These are phyloP conservation scores for Cyclocybe cylindracea DNA, from an alignment of 768 basidiomycete species.

Conservation along the genomic window DNA sequence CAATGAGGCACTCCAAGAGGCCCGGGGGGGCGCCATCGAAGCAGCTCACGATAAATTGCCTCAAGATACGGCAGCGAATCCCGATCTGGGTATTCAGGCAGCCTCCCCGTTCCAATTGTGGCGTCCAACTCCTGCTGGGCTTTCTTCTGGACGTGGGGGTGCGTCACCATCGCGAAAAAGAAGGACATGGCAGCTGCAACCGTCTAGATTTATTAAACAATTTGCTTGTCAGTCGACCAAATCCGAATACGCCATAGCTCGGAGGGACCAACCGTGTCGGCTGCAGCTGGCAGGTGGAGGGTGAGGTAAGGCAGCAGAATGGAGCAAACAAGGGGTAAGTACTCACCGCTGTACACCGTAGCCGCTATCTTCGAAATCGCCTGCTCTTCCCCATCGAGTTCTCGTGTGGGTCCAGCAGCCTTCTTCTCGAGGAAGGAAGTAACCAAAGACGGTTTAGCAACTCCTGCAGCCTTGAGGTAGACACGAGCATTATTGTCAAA, in stretches of 20 bases:
- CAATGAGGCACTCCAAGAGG: conserved; percentile 20
- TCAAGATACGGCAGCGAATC: conserved; percentile 23
- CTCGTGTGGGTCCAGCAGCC: background rate
- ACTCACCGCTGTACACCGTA: conserved; percentile 15
- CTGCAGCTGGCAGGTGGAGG: background rate
- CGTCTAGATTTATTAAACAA: background rate
- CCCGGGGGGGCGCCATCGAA: conserved; percentile 11
- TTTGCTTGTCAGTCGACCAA: background rate
- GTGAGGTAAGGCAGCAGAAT: background rate
- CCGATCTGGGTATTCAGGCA: conserved; percentile 27
- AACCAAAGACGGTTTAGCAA: conserved; percentile 5
- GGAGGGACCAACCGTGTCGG: background rate
- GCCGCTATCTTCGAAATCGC: conserved; percentile 8
- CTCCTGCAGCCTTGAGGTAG: conserved; percentile 3
- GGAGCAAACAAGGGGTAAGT: background rate
- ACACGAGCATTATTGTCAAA: background rate
- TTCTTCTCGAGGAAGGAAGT: conserved; percentile 9
- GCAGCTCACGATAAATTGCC: conserved; percentile 12
- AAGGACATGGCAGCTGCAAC: conserved; percentile 13
- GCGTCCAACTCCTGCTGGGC: conserved; percentile 33
- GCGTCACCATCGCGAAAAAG: conserved; percentile 27
- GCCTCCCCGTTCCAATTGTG: conserved; percentile 26
- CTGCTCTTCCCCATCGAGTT: conserved; percentile 7
- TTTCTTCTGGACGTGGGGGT: conserved; percentile 30
- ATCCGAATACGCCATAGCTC: background rate